Conservation (phyloP, 805 yeast genomes). For the Saccharomyces mikatae region DNA sequence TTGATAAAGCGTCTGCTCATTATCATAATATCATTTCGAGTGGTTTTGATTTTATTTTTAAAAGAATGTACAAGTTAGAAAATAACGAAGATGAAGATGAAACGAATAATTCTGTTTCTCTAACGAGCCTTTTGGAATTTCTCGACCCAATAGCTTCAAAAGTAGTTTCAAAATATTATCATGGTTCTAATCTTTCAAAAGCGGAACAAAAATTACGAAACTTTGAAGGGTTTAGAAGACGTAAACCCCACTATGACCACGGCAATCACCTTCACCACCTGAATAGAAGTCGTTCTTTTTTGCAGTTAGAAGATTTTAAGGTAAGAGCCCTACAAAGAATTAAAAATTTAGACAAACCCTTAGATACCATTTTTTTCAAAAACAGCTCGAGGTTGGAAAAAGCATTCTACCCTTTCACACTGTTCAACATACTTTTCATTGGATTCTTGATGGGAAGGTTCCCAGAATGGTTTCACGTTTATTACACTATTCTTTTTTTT, state of each 20-base stretch:
- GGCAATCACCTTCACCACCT: conserved; percentile 2
- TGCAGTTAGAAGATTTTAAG: conserved; percentile 20
- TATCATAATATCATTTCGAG: neutral
- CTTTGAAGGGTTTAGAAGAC: neutral
- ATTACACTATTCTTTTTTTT: conserved; percentile 55
- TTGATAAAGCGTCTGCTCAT: neutral
- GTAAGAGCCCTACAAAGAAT: conserved; percentile 14
- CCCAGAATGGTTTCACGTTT: conserved; percentile 69
- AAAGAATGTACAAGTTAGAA: neutral
- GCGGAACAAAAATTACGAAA: neutral
- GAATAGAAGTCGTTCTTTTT: conserved; percentile 6
- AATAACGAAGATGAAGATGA: neutral
- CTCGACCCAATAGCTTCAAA: conserved; percentile 27
- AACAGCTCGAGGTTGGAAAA: conserved; percentile 59
- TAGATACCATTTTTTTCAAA: conserved; percentile 28
- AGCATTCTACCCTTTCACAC: conserved; percentile 66
- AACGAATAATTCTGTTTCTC: conserved; percentile 4
- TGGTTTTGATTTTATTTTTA: neutral
- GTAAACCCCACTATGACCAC: neutral
- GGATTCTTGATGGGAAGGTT: conserved; percentile 73
- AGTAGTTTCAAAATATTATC: conserved; percentile 11
- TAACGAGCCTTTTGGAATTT: conserved; percentile 20
- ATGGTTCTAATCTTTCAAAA: neutral
- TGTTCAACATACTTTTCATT: conserved; percentile 55
- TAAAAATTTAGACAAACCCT: conserved; percentile 21